Conservation (phyloP, 495 filamentous ascomycete species). For the Letharia lupina region DNA sequence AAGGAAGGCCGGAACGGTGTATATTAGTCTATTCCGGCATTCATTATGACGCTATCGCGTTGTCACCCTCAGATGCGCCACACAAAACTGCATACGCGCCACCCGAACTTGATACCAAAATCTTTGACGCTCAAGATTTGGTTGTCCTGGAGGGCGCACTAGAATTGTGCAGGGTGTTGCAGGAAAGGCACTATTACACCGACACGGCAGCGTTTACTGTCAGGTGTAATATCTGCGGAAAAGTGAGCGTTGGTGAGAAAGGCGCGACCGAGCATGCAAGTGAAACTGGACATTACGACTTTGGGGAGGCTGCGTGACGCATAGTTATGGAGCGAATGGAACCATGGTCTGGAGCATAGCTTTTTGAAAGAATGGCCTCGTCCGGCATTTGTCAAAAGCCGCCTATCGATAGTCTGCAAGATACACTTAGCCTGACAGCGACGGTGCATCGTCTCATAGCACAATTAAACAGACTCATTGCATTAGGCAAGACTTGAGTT, state of each 20-base stretch:
- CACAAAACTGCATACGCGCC: constrained; percentile 48
- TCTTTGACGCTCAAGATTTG: constrained; percentile 64
- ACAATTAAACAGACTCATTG: not conserved
- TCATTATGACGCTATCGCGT: constrained; percentile 88
- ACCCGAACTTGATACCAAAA: constrained; percentile 66
- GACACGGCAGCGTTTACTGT: constrained; percentile 80
- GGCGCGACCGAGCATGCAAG: constrained; percentile 58
- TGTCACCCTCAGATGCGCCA: constrained; percentile 56
- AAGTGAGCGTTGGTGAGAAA: constrained; percentile 64
- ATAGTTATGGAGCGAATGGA: constrained; percentile 1
- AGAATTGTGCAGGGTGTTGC: constrained; percentile 63
- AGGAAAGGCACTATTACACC: constrained; percentile 76
- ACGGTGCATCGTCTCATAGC: constrained; percentile 8
- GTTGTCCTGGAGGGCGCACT: constrained; percentile 58
- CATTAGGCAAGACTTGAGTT: not conserved
- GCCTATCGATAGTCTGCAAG: constrained; percentile 9
- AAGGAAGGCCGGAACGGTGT: constrained; percentile 59
- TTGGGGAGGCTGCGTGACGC: constrained; percentile 51
- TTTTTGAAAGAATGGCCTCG: not conserved
- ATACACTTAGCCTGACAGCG: constrained; percentile 13
- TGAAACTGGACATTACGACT: constrained; percentile 55
- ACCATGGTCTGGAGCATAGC: not conserved
- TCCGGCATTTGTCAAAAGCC: not conserved
- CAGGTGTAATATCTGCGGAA: constrained; percentile 67
- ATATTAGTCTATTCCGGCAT: constrained; percentile 85